phyloP scores from a whole-genome alignment of 805 yeast genomes.

The Torulaspora gathmanii region DNA sequence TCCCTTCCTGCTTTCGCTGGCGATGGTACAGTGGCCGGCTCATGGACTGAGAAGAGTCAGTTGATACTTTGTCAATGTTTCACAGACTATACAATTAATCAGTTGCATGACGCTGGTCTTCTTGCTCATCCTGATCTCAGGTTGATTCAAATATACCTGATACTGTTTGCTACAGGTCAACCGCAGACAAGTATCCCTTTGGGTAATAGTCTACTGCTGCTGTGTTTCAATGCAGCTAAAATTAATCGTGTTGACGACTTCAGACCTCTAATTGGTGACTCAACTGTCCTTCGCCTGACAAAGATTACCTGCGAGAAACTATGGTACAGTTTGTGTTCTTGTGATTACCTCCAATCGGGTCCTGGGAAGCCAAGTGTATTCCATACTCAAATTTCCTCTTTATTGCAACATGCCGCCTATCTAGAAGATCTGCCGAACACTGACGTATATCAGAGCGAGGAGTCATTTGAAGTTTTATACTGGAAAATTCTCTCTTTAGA shows the following conservation, averaged over 20 bases:
- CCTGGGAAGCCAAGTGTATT: slow-evolving; percentile 21
- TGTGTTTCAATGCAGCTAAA: slow-evolving; percentile 27
- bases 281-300: slow-evolving; percentile 20
- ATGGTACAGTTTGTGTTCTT: slow-evolving; percentile 28
- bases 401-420: slow-evolving; percentile 29
- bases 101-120: slow-evolving; percentile 20
- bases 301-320: slow-evolving; percentile 27
- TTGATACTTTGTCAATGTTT: slow-evolving; percentile 17
- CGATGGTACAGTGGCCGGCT: background rate
- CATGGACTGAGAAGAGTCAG: slow-evolving; percentile 19
- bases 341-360: slow-evolving; percentile 28
- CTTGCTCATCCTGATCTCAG: slow-evolving; percentile 27
- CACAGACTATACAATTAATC: slow-evolving; percentile 15
- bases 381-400: slow-evolving; percentile 27
- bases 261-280: slow-evolving; percentile 23
- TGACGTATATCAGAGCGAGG: slow-evolving; percentile 30
- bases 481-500: slow-evolving; percentile 34
- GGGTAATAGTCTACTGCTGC: slow-evolving; percentile 21
- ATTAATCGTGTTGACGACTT: slow-evolving; percentile 23
- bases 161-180: slow-evolving; percentile 29
- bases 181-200: slow-evolving; percentile 11
- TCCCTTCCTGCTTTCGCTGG: slow-evolving; percentile 6
- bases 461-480: slow-evolving; percentile 26
- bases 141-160: slow-evolving; percentile 24
- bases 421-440: slow-evolving; percentile 24